phyloP scores from a whole-genome alignment of 495 filamentous ascomycete species.

The Xylaria nigripes region DNA sequence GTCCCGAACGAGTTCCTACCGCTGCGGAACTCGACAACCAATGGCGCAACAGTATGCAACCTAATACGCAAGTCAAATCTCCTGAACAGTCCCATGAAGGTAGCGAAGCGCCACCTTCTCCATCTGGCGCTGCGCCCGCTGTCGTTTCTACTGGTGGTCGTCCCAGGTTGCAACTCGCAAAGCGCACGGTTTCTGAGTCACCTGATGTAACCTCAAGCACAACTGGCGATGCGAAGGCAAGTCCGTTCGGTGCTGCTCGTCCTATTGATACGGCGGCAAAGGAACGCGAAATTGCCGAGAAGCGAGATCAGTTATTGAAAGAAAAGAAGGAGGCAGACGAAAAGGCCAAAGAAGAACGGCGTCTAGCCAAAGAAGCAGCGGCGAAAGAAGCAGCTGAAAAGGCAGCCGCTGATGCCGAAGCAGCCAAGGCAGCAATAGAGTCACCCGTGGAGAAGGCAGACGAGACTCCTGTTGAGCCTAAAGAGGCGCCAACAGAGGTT shows the following conservation, averaged over 20 bases:
- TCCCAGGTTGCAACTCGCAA: slow-evolving; percentile 73
- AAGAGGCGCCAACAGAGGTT: slow-evolving; percentile 14
- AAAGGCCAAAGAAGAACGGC: slow-evolving; percentile 69
- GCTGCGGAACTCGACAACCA: slow-evolving; percentile 81
- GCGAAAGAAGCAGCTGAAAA: slow-evolving; percentile 47
- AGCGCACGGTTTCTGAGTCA: slow-evolving; percentile 77
- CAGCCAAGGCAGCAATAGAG: slow-evolving; percentile 32
- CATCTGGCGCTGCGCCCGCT: slow-evolving; percentile 40
- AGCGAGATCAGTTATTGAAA: slow-evolving; percentile 59
- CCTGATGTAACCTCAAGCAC: slow-evolving; percentile 41
- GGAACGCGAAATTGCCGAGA: slow-evolving; percentile 86
- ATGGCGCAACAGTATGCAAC: slow-evolving; percentile 76
- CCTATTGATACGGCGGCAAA: slow-evolving; percentile 84
- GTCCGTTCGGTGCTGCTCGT: slow-evolving; percentile 82
- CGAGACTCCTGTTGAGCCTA: slow-evolving; percentile 16
- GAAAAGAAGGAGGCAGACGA: slow-evolving; percentile 86
- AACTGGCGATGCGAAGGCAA: slow-evolving; percentile 64
- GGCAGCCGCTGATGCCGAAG: slow-evolving; percentile 33
- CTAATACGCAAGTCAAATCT: slow-evolving; percentile 51
- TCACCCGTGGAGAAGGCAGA: slow-evolving; percentile 18
- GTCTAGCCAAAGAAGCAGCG: slow-evolving; percentile 53
- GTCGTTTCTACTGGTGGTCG: slow-evolving; percentile 50
- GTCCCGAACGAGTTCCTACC: slow-evolving; percentile 63
- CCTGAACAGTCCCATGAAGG: slow-evolving; percentile 39
- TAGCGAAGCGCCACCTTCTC: slow-evolving; percentile 65